phyloP scores from a whole-genome alignment of 768 basidiomycete genomes.

The Hericium alpestre region DNA sequence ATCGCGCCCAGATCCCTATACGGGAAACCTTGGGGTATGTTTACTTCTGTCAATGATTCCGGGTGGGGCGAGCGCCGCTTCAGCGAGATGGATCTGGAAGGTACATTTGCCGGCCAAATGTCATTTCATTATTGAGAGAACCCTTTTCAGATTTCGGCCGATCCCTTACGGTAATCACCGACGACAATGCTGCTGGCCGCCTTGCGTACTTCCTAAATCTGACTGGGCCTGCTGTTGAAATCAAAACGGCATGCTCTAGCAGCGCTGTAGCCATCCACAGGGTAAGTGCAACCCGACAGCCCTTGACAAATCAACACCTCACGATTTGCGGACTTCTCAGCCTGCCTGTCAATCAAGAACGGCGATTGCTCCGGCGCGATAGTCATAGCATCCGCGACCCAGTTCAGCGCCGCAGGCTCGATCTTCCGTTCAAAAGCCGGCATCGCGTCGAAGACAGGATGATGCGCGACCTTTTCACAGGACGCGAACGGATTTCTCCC shows the following conservation, averaged over 20 bases:
- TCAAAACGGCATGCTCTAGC: constrained; percentile 10
- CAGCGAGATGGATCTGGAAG: neutral
- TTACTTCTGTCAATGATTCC: constrained; percentile 1
- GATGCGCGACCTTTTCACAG: neutral
- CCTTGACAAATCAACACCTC: too few relatives aligned
- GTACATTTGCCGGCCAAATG: neutral
- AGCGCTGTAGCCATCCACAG: constrained; percentile 11
- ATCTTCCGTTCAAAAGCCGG: neutral
- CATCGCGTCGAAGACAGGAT: neutral
- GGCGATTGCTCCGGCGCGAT: neutral
- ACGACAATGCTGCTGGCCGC: neutral
- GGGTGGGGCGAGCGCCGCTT: neutral
- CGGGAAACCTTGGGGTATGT: constrained; percentile 1
- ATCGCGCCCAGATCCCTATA: neutral
- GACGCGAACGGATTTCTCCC: constrained; percentile 1
- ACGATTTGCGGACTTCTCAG: neutral
- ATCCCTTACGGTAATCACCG: neutral
- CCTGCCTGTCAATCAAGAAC: constrained; percentile 1
- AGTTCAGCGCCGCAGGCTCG: neutral
- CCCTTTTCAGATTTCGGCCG: neutral
- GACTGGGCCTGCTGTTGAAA: constrained; percentile 8
- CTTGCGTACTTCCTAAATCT: constrained; percentile 9
- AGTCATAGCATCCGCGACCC: neutral
- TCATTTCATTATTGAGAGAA: neutral
- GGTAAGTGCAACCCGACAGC: neutral